Evolutionary conservation across 1,139 yeast species (phyloP).

Genomic region (Hyphopichia fennica): DNA sequence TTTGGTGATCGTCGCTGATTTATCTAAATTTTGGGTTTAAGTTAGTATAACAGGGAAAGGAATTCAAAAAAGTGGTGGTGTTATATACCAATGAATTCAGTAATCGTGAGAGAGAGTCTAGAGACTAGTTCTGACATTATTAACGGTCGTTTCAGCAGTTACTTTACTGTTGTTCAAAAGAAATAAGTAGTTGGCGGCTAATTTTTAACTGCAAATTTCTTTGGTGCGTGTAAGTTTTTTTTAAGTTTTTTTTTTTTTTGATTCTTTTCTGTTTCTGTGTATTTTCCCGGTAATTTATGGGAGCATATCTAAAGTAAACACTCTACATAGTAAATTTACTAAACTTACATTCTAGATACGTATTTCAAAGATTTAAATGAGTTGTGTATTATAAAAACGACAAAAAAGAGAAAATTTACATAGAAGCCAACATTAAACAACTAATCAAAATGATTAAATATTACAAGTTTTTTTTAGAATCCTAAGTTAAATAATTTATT

Average conservation of each 20-base stretch:
- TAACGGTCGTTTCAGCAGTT: no score
- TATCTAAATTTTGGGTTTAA: neutral
- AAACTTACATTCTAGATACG: no score
- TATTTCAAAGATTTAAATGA: no score
- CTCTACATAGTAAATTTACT: no score
- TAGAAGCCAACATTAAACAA: slow-evolving; percentile 16
- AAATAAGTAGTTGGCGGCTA: neutral
- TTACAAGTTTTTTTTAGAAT: slow-evolving; percentile 11
- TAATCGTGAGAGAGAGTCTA: slow-evolving; percentile 7
- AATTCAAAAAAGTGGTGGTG: no score
- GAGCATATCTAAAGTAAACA: no score
- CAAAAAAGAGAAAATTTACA: slow-evolving; percentile 19
- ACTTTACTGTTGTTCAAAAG: no score
- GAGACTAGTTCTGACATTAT: slow-evolving; percentile 9
- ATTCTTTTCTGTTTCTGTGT: no score
- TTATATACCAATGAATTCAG: slow-evolving; percentile 9
- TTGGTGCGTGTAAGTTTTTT: neutral
- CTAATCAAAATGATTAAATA: slow-evolving; percentile 14
- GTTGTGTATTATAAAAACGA: slow-evolving; percentile 15
- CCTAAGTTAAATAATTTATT: slow-evolving; percentile 24
- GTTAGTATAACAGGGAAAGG: neutral
- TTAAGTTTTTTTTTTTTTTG: neutral
- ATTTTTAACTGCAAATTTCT: neutral
- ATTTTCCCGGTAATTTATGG: no score
- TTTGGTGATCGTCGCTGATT: neutral